Base-by-base conservation (phyloP, 306 rosid species). In the Albizia julibrissin region DNA sequence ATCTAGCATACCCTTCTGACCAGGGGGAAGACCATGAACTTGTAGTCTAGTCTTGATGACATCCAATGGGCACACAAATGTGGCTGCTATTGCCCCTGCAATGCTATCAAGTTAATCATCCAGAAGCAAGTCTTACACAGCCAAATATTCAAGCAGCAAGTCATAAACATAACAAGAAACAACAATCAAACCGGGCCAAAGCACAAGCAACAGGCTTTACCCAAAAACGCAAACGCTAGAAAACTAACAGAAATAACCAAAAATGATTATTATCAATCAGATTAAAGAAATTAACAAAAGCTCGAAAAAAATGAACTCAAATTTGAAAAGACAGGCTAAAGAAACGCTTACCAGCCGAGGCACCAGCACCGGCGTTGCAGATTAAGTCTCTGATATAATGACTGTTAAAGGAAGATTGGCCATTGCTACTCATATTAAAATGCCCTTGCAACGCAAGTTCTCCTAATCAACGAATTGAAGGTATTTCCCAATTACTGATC, bases 1-100 rank as follows among this genome's bases (percentile, higher is more conserved):
- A 72, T 72, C 76, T 12, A 72, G 76, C 76, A 72, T 85, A 95
- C 99, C 99, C 87, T 84, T 88, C 52, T 91, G 97, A 11, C 84
- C 87, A 76, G 91, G 66, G 24, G 97, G 98, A 84, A 89, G 84
- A 64, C 99, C 99, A 82, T 93, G 98, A 70, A 95, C 99, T 86
- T 95, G 99, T 64, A 95, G 80, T 84, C 99, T 93, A 34, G 99
- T 95, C 90, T 93, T 95, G 92, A 95, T 95, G 85, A 95, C 99
- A 89, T 95, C 99, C 88, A 95, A 86, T 3, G 99, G 99, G 74
- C 98, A 95, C 64, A 95, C 90, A 82, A 95, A 91, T 26, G 99
- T 93, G 61, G 99, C 99, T 46, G 98, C 99, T 72, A 93, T 89
- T 24, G 98, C 86, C 82, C 98, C 99, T 95, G 84, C 49, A 82